Percentiles rank a stretch among this genome's conserved stretches.
These are phyloP conservation scores for Lenwebbia sp. DNA, from an alignment of 345 rosid genomes.

Conservation along the genomic window DNA sequence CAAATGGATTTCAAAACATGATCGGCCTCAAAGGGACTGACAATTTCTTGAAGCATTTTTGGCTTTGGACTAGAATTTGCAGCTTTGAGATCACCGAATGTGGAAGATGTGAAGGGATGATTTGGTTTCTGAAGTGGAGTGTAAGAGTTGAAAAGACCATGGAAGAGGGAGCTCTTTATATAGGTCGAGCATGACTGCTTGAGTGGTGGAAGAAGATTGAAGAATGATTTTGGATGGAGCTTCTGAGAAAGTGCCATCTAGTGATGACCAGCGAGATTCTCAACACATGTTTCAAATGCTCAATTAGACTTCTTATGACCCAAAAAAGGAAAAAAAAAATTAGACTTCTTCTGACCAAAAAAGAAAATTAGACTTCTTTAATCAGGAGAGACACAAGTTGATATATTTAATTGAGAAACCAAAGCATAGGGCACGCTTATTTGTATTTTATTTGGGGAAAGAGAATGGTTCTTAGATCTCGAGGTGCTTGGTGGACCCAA, in stretches of 20 bases:
- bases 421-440: neutral
- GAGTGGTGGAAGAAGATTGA: too few species aligned
- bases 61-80: neutral
- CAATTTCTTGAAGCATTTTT: neutral
- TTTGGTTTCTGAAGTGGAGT: neutral
- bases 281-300: neutral
- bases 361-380: neutral
- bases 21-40: neutral
- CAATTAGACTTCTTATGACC: neutral
- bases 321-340: too few species aligned
- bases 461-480: neutral
- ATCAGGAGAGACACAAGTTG: neutral
- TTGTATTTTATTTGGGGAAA: neutral
- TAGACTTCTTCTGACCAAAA: neutral
- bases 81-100: neutral
- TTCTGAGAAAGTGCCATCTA: neutral
- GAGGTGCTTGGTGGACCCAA: neutral
- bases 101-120: neutral
- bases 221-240: neutral
- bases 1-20: neutral
- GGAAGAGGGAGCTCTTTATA: neutral
- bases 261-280: neutral
- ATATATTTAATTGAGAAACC: neutral
- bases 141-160: neutral
- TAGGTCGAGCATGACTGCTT: neutral